Evolutionary conservation across 768 basidiomycete genomes (phyloP).

Genomic region (Tylopilus subfusipes): DNA sequence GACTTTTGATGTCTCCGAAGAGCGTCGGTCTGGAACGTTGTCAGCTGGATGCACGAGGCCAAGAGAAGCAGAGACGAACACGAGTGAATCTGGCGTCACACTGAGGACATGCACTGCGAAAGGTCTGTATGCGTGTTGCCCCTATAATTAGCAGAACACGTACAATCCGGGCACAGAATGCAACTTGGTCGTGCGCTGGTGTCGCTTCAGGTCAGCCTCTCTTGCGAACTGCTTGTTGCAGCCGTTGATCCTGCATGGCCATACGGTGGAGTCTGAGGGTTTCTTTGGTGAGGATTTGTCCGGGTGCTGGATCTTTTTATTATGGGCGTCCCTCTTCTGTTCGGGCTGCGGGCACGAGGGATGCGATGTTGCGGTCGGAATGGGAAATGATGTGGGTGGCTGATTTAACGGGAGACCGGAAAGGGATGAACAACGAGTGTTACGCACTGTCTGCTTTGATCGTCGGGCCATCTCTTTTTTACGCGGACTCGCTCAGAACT

Average conservation of each 20-base stretch:
- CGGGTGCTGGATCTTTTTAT: constrained; percentile 34
- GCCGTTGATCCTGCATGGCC: constrained; percentile 80
- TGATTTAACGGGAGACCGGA: constrained; percentile 20
- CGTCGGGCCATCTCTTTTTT: constrained; percentile 30
- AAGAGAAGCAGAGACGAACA: constrained; percentile 41
- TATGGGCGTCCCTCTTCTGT: constrained; percentile 41
- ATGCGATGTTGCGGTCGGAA: constrained; percentile 8
- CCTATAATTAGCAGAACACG: constrained; percentile 25
- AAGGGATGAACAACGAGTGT: constrained; percentile 7
- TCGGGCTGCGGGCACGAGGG: constrained; percentile 29
- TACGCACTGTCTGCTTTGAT: constrained; percentile 35
- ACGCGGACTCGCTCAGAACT: constrained; percentile 15
- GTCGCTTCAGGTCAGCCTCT: constrained; percentile 78
- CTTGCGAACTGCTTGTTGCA: constrained; percentile 81
- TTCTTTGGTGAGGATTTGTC: constrained; percentile 56
- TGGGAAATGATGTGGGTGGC: constrained; percentile 14
- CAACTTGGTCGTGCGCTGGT: constrained; percentile 74
- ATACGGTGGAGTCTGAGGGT: constrained; percentile 47
- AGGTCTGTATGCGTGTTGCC: constrained; percentile 15
- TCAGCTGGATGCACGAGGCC: constrained; percentile 16
- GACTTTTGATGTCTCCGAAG: constrained; percentile 78
- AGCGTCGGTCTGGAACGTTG: constrained; percentile 62
- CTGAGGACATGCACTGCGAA: constrained; percentile 64
- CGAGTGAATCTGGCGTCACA: constrained; percentile 79
- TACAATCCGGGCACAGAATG: constrained; percentile 76